Conservation (phyloP, 208 protist genomes). For the Herpetomonas samuelpessoai region DNA sequence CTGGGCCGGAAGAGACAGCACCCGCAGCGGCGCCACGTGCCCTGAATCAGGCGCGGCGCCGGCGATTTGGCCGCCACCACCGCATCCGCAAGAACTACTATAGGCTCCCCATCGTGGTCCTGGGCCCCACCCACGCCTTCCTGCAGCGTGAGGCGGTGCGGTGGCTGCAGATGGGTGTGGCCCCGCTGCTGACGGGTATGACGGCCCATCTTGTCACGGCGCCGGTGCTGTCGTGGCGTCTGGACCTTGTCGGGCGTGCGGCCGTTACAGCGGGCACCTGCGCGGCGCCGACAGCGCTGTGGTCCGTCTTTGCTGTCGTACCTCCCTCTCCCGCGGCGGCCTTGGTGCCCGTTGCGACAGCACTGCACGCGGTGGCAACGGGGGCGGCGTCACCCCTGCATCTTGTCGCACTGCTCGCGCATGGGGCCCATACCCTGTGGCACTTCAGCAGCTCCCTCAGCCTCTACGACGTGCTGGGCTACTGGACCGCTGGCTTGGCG, state of each 20-base stretch:
- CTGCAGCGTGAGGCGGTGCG: constrained; percentile 3
- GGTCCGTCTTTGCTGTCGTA: neutral
- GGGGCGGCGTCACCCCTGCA: neutral
- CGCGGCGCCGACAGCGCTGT: neutral
- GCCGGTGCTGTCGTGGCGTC: neutral
- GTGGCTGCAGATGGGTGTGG: constrained; percentile 1
- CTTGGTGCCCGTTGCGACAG: neutral
- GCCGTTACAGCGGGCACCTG: neutral
- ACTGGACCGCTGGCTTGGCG: neutral
- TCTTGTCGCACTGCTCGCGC: neutral
- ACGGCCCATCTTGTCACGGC: neutral
- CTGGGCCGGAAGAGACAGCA: neutral
- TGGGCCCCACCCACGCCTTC: neutral
- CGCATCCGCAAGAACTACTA: neutral
- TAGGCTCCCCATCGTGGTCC: neutral
- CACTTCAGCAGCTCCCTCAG: neutral
- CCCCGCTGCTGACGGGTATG: neutral
- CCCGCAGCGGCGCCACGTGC: neutral
- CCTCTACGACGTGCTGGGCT: neutral
- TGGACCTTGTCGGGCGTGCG: neutral
- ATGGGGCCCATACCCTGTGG: no score
- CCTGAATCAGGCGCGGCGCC: neutral
- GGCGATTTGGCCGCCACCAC: neutral
- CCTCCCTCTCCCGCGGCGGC: neutral
- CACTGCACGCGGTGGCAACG: neutral